These are phyloP conservation scores for Phialophora verrucosa DNA, from an alignment of 2,329 filamentous ascomycete species.

Conservation along the genomic window DNA sequence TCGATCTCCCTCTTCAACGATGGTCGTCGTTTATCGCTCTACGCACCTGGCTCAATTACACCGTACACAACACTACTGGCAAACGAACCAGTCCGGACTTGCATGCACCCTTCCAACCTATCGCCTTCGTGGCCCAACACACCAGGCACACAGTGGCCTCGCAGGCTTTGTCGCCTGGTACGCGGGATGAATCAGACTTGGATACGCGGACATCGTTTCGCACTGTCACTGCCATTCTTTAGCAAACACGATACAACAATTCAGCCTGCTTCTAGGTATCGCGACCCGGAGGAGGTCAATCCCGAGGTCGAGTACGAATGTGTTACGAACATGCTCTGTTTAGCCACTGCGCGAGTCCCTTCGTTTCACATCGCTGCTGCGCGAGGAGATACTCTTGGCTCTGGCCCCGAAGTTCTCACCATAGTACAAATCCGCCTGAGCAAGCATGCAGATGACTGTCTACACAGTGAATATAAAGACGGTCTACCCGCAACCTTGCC, in stretches of 20 bases:
- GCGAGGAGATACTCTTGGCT: background rate
- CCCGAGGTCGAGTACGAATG: slow-evolving; percentile 4
- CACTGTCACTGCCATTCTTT: slow-evolving; percentile 18
- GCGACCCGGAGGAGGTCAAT: background rate
- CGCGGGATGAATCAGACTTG: slow-evolving; percentile 13
- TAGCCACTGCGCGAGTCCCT: slow-evolving; percentile 15
- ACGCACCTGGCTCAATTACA: slow-evolving; percentile 23
- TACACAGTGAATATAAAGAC: slow-evolving; percentile 11
- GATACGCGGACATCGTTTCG: slow-evolving; percentile 14
- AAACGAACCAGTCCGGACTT: slow-evolving; percentile 13
- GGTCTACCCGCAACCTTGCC: slow-evolving; percentile 17
- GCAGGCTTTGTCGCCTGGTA: background rate
- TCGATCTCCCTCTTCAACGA: slow-evolving; percentile 32
- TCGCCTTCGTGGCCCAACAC: background rate
- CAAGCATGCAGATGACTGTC: slow-evolving; percentile 3
- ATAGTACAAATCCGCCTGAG: slow-evolving; percentile 25
- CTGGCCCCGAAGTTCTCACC: slow-evolving; percentile 14
- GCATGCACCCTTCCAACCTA: background rate
- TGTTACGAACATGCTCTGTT: slow-evolving; percentile 14
- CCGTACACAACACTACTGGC: slow-evolving; percentile 28
- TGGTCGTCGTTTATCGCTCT: slow-evolving; percentile 32
- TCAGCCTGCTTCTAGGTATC: background rate
- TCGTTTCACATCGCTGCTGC: background rate
- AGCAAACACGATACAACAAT: slow-evolving; percentile 1
- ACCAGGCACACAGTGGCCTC: background rate